Base-by-base conservation (phyloP, 192 early-diverging fungal species). In the Entomortierella parvispora region DNA sequence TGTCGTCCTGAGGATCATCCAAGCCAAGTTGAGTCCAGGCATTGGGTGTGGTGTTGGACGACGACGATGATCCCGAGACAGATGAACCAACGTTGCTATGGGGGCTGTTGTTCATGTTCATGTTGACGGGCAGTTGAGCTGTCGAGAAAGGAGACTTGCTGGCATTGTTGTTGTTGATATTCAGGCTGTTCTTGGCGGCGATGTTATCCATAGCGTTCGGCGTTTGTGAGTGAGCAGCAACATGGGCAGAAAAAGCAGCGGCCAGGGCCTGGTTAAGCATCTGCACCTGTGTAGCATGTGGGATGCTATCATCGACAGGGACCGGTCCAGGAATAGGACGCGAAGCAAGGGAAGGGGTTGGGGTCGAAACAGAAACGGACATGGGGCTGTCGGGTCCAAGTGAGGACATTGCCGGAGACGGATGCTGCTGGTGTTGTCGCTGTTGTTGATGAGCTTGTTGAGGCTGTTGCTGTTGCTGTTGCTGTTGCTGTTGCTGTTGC, bases 221-320 rank as follows among this genome's bases (percentile, higher is more conserved):
- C 11, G 12, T 28, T 26, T 45, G 31, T 6, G 64, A 42, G 12
- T 53, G 42, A 15, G 60, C 11, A 7, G 65, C 74, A 11, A 58
- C 52, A 22, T 68, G 65, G 22, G 74, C 74, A 29, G 74, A 59
- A 51, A 68, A 68, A 18, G 74, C 74, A 1, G 74, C 74, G 7
- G 60, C 52, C 54, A 77, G 32, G 18, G 74, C 74, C 29, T 77
- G 74, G 65, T 67, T 77, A 48, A 77, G 26, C 55, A 77, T 77
- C 32, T 77, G 65, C 40, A 68, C 74, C 31, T 68, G 65, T 7
- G 54, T 53, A 18, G 74, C 65, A 44, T 77, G 74, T 18, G 74
- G 65, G 29, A 77, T 77, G 31, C 37, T 62, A 22, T 77, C 60
- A 46, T 67, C 74, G 22, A 77, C 74, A 28, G 65, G 60, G 33